Evolutionary conservation across 2,329 filamentous ascomycete species (phyloP), one percentile per base, ranked within the genome.

Genomic region (Diaporthe ampelina): DNA sequence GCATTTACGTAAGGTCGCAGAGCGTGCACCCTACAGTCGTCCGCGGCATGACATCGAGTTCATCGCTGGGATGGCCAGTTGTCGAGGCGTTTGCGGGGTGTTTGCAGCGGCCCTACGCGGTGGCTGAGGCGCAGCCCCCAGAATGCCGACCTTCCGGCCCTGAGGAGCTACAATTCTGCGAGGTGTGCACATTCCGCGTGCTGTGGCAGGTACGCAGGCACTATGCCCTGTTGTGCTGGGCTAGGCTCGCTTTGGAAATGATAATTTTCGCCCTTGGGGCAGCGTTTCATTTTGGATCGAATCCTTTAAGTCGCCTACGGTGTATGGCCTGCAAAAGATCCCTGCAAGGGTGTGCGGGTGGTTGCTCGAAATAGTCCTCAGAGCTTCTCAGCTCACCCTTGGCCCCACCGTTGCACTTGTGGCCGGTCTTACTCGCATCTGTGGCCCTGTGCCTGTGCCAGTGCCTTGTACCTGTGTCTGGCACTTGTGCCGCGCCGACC

Each of bases 321-420:
- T 6, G 61, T 24, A 43, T 67, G n/a, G 61, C 15, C 61, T 32
- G 45, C 61, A 52, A 67, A 67, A 67, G 61, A 67, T 37, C 61
- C 61, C 61, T 67, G 61, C 61, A 35, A 52, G 59, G 21, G 61
- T n/a, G 61, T 52, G 32, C 45, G 61, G 61, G 29, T 26, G 32
- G 35, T 37, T 37, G 61, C 61, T 67, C 61, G 61, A 67, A 67
- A 67, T 67, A 67, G 61, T 67, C 45, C 15, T 5, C 45, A 52
- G 37, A 26, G 61, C 61, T 67, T 67, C 61, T 67, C 61, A 67
- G 61, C 61, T 67, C 61, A 21, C 45, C 61, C 48, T 67, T 67
- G 61, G 61, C 61, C 61, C 61, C 61, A 67, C 45, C 61, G 45
- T 24, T 48, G 45, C 45, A 67, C 11, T 6, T 10, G 45, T 67